Base-by-base conservation (phyloP, 2,329 filamentous ascomycete genomes). In the Dactylonectria estremocensis region DNA sequence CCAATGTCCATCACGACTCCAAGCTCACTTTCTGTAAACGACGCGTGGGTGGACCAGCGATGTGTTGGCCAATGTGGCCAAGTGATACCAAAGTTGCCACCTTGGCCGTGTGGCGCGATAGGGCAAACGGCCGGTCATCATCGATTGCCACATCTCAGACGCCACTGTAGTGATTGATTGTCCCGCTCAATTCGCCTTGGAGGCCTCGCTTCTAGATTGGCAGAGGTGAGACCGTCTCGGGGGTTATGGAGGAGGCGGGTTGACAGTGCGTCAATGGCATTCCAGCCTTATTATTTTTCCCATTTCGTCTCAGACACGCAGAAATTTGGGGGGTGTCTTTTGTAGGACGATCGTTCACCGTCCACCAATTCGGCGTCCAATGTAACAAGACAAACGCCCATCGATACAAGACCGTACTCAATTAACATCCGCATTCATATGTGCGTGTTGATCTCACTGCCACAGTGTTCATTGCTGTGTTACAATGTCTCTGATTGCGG, bases 351-450 rank as follows among this genome's bases (percentile, higher is more conserved):
- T 33, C n/a, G 49, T 18, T 28, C 60, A 35, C 43, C 14, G 22
- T 61, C 57, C 57, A 52, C 43, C 14, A 9, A 35, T 45, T 66
- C 16, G 56, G 63, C 52, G 56, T 66, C 35, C 33, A 18, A 61
- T 64, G 31, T 22, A 9, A 40, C 22, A 31, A n/a, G 10, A 13
- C 18, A 24, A 16, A 5, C 35, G 22, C 11, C 28, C 9, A 45
- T 60, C 13, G 31, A 40, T 31, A 49, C 5, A 37, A 7, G n/a
- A 18, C 33, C 43, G 14, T 52, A 37, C 14, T 9, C 22, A 35
- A 35, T 28, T 31, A 24, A 28, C 16, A 55, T 13, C 50, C 13
- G 18, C 33, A 43, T 59, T 37, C 37, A 11, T 24, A 22, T 49
- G 5, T 20, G 7, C 14, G 3, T 22, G 4, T 14, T 3, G 24